Evolutionary conservation across 768 basidiomycete genomes (phyloP).

Genomic region (Kwoniella botswanensis): DNA sequence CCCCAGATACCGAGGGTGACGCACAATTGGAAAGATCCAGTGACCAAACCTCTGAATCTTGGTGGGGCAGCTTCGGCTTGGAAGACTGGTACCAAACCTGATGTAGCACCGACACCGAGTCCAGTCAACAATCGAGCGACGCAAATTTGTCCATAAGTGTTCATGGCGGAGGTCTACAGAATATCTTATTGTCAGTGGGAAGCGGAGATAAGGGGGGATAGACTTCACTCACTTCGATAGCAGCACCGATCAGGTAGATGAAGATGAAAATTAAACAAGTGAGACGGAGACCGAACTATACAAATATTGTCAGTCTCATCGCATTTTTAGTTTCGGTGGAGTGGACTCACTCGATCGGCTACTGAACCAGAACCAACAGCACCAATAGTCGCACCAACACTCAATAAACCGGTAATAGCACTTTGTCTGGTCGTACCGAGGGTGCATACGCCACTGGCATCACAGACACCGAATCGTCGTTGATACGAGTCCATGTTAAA

Average conservation of each 20-base stretch:
- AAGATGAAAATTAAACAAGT: conserved; percentile 54
- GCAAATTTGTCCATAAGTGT: conserved; percentile 52
- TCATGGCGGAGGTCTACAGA: conserved; percentile 43
- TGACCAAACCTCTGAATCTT: conserved; percentile 48
- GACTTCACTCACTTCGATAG: conserved; percentile 48
- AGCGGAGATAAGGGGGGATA: not conserved
- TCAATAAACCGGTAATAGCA: conserved; percentile 54
- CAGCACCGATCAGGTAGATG: conserved; percentile 54
- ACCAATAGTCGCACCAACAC: conserved; percentile 54
- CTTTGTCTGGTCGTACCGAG: conserved; percentile 52
- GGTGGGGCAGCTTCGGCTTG: conserved; percentile 52
- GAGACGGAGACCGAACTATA: conserved; percentile 48
- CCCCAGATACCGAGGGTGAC: conserved; percentile 58
- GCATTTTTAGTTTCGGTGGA: not conserved
- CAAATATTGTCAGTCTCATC: not conserved
- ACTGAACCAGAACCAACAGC: conserved; percentile 52
- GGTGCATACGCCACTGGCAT: conserved; percentile 40
- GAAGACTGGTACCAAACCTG: conserved; percentile 49
- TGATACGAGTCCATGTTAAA: conserved; percentile 51
- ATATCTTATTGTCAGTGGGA: not conserved
- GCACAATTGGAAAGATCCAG: conserved; percentile 55
- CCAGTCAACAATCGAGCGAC: conserved; percentile 54
- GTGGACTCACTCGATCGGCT: conserved; percentile 36
- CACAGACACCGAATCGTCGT: conserved; percentile 49
- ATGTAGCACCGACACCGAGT: conserved; percentile 54